Evolutionary conservation across 2,329 filamentous ascomycete genomes (phyloP).

Genomic region (Scorias spongiosa): DNA sequence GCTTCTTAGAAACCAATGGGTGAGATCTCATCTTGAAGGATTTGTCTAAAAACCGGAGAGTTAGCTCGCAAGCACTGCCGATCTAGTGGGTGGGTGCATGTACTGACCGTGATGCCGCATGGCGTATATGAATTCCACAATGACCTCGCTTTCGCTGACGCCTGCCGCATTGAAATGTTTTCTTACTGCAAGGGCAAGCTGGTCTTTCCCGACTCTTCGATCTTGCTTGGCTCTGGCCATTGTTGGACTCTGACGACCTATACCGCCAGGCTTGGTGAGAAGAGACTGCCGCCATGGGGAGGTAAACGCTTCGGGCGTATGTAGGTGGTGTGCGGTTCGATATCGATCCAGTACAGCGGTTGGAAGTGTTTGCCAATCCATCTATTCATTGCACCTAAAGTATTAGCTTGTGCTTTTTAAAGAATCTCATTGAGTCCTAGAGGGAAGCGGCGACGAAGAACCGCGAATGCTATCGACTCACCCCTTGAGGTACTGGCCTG

Average conservation of each 20-base stretch:
- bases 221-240: conserved; percentile 53
- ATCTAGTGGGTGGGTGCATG: background rate
- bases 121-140: conserved; percentile 65
- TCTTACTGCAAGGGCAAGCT: conserved; percentile 55
- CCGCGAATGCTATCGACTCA: too few relatives aligned
- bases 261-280: conserved; percentile 31
- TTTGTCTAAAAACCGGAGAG: conserved; percentile 22
- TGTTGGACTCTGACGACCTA: conserved; percentile 59
- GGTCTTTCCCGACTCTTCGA: conserved; percentile 54
- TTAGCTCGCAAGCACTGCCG: conserved; percentile 1
- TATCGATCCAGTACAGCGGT: conserved; percentile 57
- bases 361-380: conserved; percentile 54
- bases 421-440: too few relatives aligned
- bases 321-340: conserved; percentile 56
- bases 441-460: too few relatives aligned
- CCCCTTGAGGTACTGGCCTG: too few relatives aligned
- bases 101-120: conserved; percentile 42
- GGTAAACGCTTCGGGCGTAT: conserved; percentile 54
- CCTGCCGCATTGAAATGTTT: conserved; percentile 74
- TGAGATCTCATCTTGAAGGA: conserved; percentile 31
- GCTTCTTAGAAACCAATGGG: conserved; percentile 14
- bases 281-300: conserved; percentile 33
- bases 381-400: conserved; percentile 19
- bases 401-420: background rate
- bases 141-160: conserved; percentile 67